A percentile compares a stretch with the other conserved stretches of the same genome.
Evolutionary conservation across 169 alveolate genomes (phyloP).

Genomic region (Plasmodium billcollinsi): DNA sequence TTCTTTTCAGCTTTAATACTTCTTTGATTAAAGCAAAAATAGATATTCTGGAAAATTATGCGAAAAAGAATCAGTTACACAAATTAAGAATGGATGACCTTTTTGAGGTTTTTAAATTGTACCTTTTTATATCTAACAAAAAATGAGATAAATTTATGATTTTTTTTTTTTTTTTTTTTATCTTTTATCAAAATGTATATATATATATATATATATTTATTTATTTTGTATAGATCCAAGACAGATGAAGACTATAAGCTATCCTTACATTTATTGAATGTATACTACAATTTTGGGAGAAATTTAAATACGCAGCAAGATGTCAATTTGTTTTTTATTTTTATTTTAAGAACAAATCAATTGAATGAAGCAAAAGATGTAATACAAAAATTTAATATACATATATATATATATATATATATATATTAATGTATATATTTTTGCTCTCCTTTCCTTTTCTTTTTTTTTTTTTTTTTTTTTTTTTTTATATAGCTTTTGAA

Average conservation of each 20-base stretch:
- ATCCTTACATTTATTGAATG: conserved; percentile 67
- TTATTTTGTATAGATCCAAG: conserved; percentile 41
- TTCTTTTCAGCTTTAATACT: conserved; percentile 58
- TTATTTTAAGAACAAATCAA: conserved; percentile 65
- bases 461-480: neutral
- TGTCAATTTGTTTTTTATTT: conserved; percentile 74
- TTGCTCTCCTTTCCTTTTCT: neutral
- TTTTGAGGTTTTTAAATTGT: conserved; percentile 76
- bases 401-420: neutral
- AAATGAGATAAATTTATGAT: neutral
- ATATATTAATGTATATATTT: neutral
- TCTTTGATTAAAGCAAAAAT: conserved; percentile 74
- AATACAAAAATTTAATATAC: neutral
- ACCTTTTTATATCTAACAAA: neutral
- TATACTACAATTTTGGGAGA: conserved; percentile 76
- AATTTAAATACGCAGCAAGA: conserved; percentile 76
- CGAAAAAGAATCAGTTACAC: conserved; percentile 74
- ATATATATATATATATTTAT: neutral
- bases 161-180: too few relatives aligned
- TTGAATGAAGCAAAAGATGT: conserved; percentile 77
- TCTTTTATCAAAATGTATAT: too few relatives aligned
- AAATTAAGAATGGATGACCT: conserved; percentile 55
- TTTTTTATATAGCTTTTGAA: conserved; percentile 42
- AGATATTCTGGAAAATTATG: conserved; percentile 67
- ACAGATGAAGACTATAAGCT: conserved; percentile 75